Evolutionary conservation across 73 alveolate species (phyloP).

Genomic region (Paramecium caudatum): DNA sequence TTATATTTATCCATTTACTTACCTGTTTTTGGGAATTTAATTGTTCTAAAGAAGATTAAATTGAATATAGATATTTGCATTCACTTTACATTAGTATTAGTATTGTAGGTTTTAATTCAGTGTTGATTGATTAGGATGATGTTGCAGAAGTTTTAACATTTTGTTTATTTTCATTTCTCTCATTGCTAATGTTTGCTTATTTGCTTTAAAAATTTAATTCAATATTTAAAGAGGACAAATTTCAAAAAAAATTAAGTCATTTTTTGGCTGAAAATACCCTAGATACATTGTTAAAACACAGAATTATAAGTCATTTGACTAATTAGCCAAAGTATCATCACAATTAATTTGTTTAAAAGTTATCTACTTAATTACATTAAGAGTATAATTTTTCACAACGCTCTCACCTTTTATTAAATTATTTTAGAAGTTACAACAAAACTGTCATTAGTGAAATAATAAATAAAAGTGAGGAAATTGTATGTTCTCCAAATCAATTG

Average conservation of each 20-base stretch:
- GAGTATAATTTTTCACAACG: background rate
- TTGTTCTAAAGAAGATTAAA: background rate
- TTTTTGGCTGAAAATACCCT: background rate
- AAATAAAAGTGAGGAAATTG: background rate
- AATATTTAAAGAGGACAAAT: background rate
- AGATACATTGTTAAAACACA: background rate
- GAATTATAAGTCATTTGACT: slow-evolving; percentile 1
- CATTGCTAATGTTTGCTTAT: background rate
- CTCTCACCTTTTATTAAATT: background rate
- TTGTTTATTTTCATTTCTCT: background rate
- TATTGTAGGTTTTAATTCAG: background rate
- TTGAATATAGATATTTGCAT: background rate
- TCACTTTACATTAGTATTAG: background rate
- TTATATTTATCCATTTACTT: background rate
- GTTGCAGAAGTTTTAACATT: background rate
- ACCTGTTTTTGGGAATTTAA: slow-evolving; percentile 45
- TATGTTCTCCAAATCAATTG: slow-evolving; percentile 1
- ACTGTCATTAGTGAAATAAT: background rate
- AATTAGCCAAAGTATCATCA: background rate
- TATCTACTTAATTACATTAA: background rate
- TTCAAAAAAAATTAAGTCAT: background rate
- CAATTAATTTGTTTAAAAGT: background rate
- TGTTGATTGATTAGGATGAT: background rate
- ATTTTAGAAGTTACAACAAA: slow-evolving; percentile 24
- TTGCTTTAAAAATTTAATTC: background rate